phyloP scores from a whole-genome alignment of 768 basidiomycete genomes.

The Amanita jacksonii region DNA sequence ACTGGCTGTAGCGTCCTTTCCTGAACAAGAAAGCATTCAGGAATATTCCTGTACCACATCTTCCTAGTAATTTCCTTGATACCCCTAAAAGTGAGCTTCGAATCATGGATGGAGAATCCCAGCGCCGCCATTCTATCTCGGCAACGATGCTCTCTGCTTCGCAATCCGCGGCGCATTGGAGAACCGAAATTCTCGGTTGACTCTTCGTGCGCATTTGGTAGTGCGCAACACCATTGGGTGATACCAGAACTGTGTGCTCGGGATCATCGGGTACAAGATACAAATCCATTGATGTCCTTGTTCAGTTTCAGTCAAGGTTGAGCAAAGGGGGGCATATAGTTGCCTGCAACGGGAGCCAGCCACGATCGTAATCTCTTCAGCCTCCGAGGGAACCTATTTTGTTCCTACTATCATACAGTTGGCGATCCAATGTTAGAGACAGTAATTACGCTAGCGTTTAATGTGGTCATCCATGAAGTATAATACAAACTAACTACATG shows the following conservation, averaged over 20 bases:
- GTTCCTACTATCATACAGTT: too few species aligned
- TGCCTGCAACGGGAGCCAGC: too few species aligned
- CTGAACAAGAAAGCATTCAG: constrained; percentile 9
- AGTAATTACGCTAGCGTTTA: too few species aligned
- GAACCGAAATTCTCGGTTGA: constrained; percentile 3
- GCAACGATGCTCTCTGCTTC: constrained; percentile 34
- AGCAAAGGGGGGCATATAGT: too few species aligned
- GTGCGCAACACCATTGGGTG: constrained; percentile 39
- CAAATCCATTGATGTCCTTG: constrained; percentile 41
- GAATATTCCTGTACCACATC: neutral
- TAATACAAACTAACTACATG: neutral
- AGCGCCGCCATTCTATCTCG: constrained; percentile 39
- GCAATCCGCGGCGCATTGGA: constrained; percentile 27
- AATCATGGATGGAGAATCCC: constrained; percentile 32
- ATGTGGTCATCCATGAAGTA: neutral
- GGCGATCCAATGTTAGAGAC: too few species aligned
- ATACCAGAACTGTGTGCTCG: constrained; percentile 37
- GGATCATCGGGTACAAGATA: constrained; percentile 45
- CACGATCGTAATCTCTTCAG: too few species aligned
- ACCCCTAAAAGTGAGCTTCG: constrained; percentile 28
- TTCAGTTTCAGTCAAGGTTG: too few species aligned
- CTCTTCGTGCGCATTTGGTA: constrained; percentile 34
- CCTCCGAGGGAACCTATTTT: too few species aligned
- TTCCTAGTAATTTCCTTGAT: neutral
- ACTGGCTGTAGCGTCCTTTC: constrained; percentile 8